Conservation (phyloP, 2,329 filamentous ascomycete genomes). For the Fusarium sp. region DNA sequence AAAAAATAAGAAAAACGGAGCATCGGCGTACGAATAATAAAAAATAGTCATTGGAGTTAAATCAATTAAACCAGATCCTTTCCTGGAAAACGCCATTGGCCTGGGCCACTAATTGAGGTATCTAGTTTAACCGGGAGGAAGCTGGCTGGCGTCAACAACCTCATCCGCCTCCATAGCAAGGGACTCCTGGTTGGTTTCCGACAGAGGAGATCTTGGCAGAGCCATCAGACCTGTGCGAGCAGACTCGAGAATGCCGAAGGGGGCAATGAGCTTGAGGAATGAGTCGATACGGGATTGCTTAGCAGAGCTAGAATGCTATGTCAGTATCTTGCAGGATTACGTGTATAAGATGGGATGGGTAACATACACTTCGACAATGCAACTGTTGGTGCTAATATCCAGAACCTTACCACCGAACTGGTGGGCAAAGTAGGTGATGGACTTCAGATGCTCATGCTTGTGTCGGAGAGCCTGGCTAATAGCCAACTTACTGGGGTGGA, state of each 20-base stretch:
- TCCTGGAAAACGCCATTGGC: constrained; percentile 49
- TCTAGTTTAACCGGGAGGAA: constrained; percentile 82
- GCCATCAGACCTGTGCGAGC: constrained; percentile 97
- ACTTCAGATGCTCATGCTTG: constrained; percentile 97
- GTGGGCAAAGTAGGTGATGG: constrained; percentile 95
- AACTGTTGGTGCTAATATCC: constrained; percentile 98
- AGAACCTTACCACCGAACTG: constrained; percentile 98
- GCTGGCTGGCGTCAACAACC: constrained; percentile 91
- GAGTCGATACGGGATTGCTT: constrained; percentile 96
- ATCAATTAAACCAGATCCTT: constrained; percentile 47
- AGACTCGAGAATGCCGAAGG: constrained; percentile 97
- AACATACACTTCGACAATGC: constrained; percentile 95
- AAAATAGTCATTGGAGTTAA: constrained; percentile 49
- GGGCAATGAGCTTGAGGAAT: constrained; percentile 94
- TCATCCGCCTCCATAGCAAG: constrained; percentile 89
- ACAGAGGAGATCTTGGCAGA: constrained; percentile 89
- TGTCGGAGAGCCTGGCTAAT: constrained; percentile 90
- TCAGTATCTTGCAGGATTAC: constrained; percentile 41
- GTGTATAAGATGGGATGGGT: neutral
- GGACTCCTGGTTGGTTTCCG: constrained; percentile 77
- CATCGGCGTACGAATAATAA: constrained; percentile 46
- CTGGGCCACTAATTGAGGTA: constrained; percentile 29
- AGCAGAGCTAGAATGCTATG: constrained; percentile 73
- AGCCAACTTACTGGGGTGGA: constrained; percentile 89
- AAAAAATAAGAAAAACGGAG: constrained; percentile 27